Conservation (phyloP, 1,139 yeast genomes). For the Debaryomycetaceae sp. region DNA sequence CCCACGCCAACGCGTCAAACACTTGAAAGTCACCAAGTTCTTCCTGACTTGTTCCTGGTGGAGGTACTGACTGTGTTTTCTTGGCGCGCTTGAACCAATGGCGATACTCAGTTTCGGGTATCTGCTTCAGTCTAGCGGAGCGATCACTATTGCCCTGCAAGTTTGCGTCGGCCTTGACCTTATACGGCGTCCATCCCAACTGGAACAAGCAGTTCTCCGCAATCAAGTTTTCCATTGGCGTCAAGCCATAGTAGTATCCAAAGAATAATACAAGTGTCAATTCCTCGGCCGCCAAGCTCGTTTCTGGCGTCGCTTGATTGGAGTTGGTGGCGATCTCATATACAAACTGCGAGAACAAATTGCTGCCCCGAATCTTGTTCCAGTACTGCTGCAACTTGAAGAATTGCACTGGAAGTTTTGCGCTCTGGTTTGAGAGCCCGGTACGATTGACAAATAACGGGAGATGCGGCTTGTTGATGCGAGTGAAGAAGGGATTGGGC, state of each 20-base stretch:
- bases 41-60: constrained; percentile 6
- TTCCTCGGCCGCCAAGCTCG: constrained; percentile 17
- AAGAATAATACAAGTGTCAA: constrained; percentile 42
- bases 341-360: constrained; percentile 25
- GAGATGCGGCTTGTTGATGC: constrained; percentile 29
- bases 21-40: constrained; percentile 35
- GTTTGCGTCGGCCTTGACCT: constrained; percentile 4
- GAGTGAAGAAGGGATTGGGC: constrained; percentile 20
- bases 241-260: constrained; percentile 48
- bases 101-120: constrained; percentile 7
- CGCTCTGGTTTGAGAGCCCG: too few relatives aligned
- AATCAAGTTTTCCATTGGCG: constrained; percentile 30
- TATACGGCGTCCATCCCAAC: constrained; percentile 37
- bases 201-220: constrained; percentile 32
- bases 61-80: constrained; percentile 10
- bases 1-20: constrained; percentile 36
- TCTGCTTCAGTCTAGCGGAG: constrained; percentile 2
- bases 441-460: constrained; percentile 23
- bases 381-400: constrained; percentile 32
- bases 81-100: constrained; percentile 31
- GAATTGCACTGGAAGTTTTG: constrained; percentile 26
- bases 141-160: neutral
- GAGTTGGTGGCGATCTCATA: constrained; percentile 19
- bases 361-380: constrained; percentile 36
- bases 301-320: constrained; percentile 14